Conservation (phyloP, 2,329 filamentous ascomycete genomes). For the Epicoccum sorghinum region DNA sequence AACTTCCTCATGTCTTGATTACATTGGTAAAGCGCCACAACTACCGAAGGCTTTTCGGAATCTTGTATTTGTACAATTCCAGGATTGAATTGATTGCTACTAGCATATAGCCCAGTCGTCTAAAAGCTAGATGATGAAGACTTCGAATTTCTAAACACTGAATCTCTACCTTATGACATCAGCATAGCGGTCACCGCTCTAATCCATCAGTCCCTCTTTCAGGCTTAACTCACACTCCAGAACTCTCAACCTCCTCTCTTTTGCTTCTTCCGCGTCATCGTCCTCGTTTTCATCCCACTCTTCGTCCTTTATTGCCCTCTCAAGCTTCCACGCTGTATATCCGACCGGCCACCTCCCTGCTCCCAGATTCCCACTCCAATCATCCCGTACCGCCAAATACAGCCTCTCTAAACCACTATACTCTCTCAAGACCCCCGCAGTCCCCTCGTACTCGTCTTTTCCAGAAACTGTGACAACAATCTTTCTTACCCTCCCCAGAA, state of each 20-base stretch:
- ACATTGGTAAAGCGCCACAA: too few species aligned
- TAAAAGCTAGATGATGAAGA: too few species aligned
- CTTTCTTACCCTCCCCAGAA: background rate
- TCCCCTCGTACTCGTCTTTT: background rate
- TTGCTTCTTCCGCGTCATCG: too few species aligned
- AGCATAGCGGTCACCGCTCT: background rate
- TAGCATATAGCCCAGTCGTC: too few species aligned
- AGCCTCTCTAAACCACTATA: conserved; percentile 6
- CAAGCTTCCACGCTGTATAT: background rate
- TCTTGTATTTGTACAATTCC: too few species aligned
- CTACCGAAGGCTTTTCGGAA: too few species aligned
- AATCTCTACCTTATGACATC: too few species aligned
- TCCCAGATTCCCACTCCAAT: background rate
- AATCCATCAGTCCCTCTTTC: background rate
- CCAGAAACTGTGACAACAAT: background rate
- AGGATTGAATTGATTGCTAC: too few species aligned
- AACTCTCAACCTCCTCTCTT: background rate
- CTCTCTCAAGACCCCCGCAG: background rate
- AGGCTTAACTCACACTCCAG: conserved; percentile 2
- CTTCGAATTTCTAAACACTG: too few species aligned
- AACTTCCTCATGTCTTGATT: too few species aligned
- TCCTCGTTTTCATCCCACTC: too few species aligned
- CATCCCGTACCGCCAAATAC: conserved; percentile 21
- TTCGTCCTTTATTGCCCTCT: background rate
- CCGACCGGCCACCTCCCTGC: background rate